These are phyloP conservation scores for Drechslera avenae DNA, from an alignment of 2,329 filamentous ascomycete genomes.

Conservation along the genomic window DNA sequence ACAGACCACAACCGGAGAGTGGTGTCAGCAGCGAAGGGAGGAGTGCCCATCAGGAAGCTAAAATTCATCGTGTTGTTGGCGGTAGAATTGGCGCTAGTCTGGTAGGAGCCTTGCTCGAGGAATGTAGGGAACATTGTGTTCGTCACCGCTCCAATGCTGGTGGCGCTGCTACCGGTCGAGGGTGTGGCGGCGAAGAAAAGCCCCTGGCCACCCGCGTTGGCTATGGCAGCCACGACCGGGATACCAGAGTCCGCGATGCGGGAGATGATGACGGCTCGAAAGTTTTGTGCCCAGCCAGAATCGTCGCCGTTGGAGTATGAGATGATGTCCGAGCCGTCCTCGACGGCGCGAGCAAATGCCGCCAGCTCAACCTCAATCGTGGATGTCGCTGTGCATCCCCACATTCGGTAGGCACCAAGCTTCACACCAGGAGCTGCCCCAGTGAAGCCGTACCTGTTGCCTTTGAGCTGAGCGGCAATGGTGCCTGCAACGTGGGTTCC, in stretches of 20 bases:
- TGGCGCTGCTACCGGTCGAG: conserved; percentile 51
- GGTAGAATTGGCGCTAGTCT: conserved; percentile 40
- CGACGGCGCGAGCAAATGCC: conserved; percentile 56
- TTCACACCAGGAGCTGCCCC: conserved; percentile 28
- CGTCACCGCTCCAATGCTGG: conserved; percentile 54
- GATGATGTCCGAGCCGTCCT: conserved; percentile 54
- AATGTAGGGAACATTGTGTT: conserved; percentile 36
- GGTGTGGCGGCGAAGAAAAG: conserved; percentile 55
- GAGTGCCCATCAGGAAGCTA: conserved; percentile 45
- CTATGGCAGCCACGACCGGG: conserved; percentile 58
- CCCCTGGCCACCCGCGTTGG: conserved; percentile 57
- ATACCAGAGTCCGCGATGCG: conserved; percentile 55
- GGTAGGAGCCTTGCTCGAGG: conserved; percentile 22
- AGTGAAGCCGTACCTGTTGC: conserved; percentile 18
- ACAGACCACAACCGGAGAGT: conserved; percentile 43
- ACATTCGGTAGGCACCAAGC: conserved; percentile 23
- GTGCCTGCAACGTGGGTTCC: conserved; percentile 63
- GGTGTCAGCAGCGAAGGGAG: conserved; percentile 23
- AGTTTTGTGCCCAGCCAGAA: conserved; percentile 43
- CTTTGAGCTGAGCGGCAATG: conserved; percentile 62
- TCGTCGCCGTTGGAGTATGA: conserved; percentile 21
- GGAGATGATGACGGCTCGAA: conserved; percentile 50
- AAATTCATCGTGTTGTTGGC: conserved; percentile 31
- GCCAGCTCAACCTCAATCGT: conserved; percentile 19
- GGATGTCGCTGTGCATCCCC: conserved; percentile 10